Evolutionary conservation across 176 grass and related monocot genomes (phyloP).

Genomic region (Oryza punctata): DNA sequence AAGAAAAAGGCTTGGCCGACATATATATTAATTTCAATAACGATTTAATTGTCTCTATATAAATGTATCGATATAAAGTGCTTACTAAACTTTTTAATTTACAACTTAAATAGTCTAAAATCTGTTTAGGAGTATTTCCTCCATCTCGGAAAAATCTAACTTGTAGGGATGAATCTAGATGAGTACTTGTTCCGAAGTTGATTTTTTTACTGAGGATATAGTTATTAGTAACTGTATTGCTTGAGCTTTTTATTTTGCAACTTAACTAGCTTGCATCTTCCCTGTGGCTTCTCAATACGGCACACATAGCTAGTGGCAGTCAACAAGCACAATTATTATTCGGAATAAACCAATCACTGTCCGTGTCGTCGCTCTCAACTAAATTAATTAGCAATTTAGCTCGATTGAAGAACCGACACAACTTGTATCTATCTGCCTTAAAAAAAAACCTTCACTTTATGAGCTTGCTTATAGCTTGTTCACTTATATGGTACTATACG

Average conservation of each 20-base stretch:
- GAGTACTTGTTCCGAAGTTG: no score
- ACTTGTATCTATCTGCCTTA: background rate
- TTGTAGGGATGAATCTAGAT: no score
- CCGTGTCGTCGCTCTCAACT: conserved; percentile 15
- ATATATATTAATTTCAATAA: background rate
- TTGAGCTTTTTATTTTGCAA: background rate
- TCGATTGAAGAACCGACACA: conserved; percentile 11
- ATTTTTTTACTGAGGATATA: no score
- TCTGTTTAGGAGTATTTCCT: no score
- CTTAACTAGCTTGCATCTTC: background rate
- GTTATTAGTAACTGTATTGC: background rate
- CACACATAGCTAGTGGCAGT: background rate
- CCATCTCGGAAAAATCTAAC: no score
- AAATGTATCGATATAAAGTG: no score
- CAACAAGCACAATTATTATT: background rate
- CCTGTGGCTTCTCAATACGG: background rate
- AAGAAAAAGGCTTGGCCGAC: background rate
- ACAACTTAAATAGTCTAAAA: no score
- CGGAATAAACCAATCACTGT: conserved; percentile 10
- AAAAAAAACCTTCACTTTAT: background rate
- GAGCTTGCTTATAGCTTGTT: conserved; percentile 22
- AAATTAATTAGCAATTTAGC: background rate
- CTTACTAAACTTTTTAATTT: no score
- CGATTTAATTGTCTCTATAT: background rate
- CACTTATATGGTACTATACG: conserved; percentile 1